Evolutionary conservation across 441 rosid species (phyloP).

Genomic region (Omphalea diandra): DNA sequence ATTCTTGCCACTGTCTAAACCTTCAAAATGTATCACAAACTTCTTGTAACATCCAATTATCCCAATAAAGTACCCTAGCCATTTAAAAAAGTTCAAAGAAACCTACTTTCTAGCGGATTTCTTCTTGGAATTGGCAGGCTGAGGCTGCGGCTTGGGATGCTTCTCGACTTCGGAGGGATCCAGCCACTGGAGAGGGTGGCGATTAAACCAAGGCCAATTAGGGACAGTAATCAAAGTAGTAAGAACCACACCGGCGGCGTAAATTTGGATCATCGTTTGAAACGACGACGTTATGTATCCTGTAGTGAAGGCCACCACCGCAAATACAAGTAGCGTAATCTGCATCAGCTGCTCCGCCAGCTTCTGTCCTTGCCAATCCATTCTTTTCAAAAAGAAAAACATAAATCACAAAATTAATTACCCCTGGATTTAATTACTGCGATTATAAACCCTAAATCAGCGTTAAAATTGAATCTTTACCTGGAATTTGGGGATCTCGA

Average conservation of each 20-base stretch:
- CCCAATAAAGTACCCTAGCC: neutral
- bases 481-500: neutral
- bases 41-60: conserved; percentile 1
- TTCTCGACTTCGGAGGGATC: conserved; percentile 79
- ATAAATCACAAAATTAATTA: neutral
- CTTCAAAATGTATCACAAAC: conserved; percentile 7
- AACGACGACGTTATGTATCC: conserved; percentile 67
- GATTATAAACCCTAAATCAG: neutral
- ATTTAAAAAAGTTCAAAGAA: neutral
- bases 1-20: conserved; percentile 4
- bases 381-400: conserved; percentile 18
- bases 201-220: conserved; percentile 85
- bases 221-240: conserved; percentile 77
- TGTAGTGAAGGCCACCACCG: conserved; percentile 44
- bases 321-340: conserved; percentile 64
- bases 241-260: conserved; percentile 69
- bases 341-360: conserved; percentile 91
- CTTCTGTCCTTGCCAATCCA: conserved; percentile 99
- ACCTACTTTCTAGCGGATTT: conserved; percentile 62
- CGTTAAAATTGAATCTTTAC: neutral
- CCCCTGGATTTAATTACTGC: neutral
- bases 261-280: conserved; percentile 65
- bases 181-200: conserved; percentile 78
- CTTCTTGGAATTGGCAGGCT: conserved; percentile 50
- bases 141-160: conserved; percentile 70